phyloP scores from a whole-genome alignment of 345 rosid genomes.

The Eucalyptus cloeziana region DNA sequence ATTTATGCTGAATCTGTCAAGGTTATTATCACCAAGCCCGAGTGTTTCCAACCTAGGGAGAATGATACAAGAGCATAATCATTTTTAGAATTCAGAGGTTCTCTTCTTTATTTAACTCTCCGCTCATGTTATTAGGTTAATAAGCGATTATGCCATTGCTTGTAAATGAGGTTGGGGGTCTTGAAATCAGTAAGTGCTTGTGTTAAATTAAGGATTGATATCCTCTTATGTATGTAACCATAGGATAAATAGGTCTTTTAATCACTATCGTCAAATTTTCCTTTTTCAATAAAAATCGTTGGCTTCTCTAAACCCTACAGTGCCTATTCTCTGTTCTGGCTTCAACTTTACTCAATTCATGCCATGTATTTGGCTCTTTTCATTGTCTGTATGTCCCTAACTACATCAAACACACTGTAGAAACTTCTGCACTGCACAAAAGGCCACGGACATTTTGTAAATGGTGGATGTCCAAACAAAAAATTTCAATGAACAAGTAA shows the following conservation, averaged over 20 bases:
- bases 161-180: background rate
- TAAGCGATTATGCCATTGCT: background rate
- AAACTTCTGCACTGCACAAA: background rate
- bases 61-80: background rate
- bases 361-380: background rate
- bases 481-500: background rate
- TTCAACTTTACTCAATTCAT: background rate
- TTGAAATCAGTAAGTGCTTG: background rate
- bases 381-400: background rate
- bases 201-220: background rate
- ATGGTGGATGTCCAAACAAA: background rate
- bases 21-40: background rate
- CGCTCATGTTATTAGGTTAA: background rate
- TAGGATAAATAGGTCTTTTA: background rate
- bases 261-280: background rate
- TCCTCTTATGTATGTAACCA: background rate
- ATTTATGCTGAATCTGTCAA: background rate
- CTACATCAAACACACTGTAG: background rate
- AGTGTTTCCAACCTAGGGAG: background rate
- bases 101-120: background rate
- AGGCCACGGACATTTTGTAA: background rate
- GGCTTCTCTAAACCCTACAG: background rate
- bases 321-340: background rate
- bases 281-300: background rate
- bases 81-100: background rate